Evolutionary conservation across 805 yeast species (phyloP).

Genomic region (Kodamaea leandrae): DNA sequence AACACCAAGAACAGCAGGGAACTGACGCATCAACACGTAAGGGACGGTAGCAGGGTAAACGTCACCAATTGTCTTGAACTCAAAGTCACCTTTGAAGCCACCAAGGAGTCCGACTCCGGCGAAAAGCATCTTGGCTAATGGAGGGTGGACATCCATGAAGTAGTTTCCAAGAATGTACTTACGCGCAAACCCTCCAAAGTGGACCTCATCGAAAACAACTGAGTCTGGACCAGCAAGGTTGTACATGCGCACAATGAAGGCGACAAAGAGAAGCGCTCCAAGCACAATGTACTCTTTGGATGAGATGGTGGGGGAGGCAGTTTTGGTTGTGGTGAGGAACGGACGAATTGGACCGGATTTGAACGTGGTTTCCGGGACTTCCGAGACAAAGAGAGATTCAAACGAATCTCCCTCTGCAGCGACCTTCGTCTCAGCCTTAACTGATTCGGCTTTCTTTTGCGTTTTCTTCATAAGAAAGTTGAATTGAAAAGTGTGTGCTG

Average conservation of each 20-base stretch:
- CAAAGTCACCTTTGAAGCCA: slow-evolving; percentile 71
- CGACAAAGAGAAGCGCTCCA: slow-evolving; percentile 44
- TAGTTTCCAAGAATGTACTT: slow-evolving; percentile 65
- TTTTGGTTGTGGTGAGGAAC: slow-evolving; percentile 39
- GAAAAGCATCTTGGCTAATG: slow-evolving; percentile 71
- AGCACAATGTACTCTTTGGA: slow-evolving; percentile 25
- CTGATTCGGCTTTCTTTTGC: too few relatives aligned
- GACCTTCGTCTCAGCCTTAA: too few relatives aligned
- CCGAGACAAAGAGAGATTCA: too few relatives aligned
- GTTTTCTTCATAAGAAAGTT: neutral
- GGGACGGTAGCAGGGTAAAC: slow-evolving; percentile 59
- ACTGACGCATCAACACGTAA: slow-evolving; percentile 64
- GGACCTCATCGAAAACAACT: slow-evolving; percentile 91
- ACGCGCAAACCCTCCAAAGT: slow-evolving; percentile 94
- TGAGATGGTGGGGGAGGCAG: slow-evolving; percentile 15
- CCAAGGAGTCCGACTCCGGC: slow-evolving; percentile 67
- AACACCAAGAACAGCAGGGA: slow-evolving; percentile 67
- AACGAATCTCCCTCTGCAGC: too few relatives aligned
- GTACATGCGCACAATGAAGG: slow-evolving; percentile 59
- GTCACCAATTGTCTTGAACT: slow-evolving; percentile 65
- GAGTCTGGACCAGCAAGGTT: slow-evolving; percentile 67
- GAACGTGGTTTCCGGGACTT: neutral
- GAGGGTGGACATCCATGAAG: slow-evolving; percentile 80
- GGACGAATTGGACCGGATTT: slow-evolving; percentile 49
- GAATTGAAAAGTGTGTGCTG: neutral